Percentiles rank a stretch among this genome's conserved stretches.
Conservation (phyloP, 352 stramenopile genomes). For the Pythium scleroteichum region DNA sequence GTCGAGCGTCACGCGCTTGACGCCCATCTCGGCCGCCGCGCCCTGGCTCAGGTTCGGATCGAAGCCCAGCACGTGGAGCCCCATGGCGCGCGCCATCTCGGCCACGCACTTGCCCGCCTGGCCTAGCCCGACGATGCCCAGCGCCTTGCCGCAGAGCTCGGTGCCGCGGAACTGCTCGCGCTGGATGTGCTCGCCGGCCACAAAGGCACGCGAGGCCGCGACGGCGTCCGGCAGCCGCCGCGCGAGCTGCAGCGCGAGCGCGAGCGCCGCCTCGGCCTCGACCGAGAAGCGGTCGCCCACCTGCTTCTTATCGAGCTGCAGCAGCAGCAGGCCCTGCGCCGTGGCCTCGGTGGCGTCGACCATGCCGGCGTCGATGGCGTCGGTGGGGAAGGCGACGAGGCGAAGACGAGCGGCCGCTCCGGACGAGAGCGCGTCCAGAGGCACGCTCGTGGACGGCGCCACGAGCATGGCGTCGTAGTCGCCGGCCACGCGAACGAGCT, state of each 20-base stretch:
- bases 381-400: slow-evolving; percentile 56
- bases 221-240: slow-evolving; percentile 60
- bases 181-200: slow-evolving; percentile 8
- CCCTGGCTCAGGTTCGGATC: slow-evolving; percentile 79
- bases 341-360: slow-evolving; percentile 80
- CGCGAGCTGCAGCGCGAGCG: slow-evolving; percentile 62
- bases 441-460: slow-evolving; percentile 43
- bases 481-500: slow-evolving; percentile 34
- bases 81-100: slow-evolving; percentile 74
- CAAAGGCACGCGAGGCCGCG: slow-evolving; percentile 31
- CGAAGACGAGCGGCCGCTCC: slow-evolving; percentile 50
- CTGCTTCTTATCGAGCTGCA: slow-evolving; percentile 78
- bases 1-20: slow-evolving; percentile 60
- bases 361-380: slow-evolving; percentile 56
- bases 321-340: slow-evolving; percentile 68
- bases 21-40: slow-evolving; percentile 55
- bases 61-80: slow-evolving; percentile 66
- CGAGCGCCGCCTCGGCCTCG: slow-evolving; percentile 70
- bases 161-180: slow-evolving; percentile 59
- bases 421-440: slow-evolving; percentile 40
- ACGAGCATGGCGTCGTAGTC: slow-evolving; percentile 71
- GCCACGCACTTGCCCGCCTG: slow-evolving; percentile 71
- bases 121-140: slow-evolving; percentile 75
- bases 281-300: slow-evolving; percentile 71
- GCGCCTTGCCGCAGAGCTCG: slow-evolving; percentile 58